Evolutionary conservation across 805 yeast species (phyloP), one percentile per base, ranked within the genome.

Genomic region (Kluyveromyces starmeri): DNA sequence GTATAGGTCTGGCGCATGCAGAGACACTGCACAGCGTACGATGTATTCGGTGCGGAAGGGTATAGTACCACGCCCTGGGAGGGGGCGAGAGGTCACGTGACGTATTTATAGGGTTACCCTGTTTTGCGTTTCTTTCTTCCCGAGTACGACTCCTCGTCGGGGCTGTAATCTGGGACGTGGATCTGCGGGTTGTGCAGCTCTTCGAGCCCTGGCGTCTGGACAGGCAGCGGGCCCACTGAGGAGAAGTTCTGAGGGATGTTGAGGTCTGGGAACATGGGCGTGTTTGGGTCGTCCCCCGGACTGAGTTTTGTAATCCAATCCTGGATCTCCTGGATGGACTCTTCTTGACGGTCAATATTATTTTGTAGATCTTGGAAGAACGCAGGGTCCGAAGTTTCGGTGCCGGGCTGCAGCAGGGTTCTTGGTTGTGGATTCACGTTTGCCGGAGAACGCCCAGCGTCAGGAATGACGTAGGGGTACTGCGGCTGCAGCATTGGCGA

Each of bases 311-410:
- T 42, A 41, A 18, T 54, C 54, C 46, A 55, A 27, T 52, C 53
- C 33, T 54, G 58, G 19, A 55, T 37, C 30, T 55, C 52, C 27
- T 53, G 59, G 7, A 55, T 53, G 20, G 58, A 40, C 22, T 45
- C 47, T 27, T 50, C 58, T 39, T 55, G 61, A 27, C 48, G 50
- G 27, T 48, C 49, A 19, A 55, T 54, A 27, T 48, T 53, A n/a
- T 43, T 35, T 33, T 54, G 51, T 30, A 55, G 34, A 30, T 47
- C 47, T 20, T 45, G 39, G 15, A 48, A 39, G 33, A 48, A 42
- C 4, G 41, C 26, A 4, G 38, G 40, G 18, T 35, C 40, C 6
- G 29, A 38, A 15, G 37, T 32, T 22, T 34, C 40, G n/a, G n/a
- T 10, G 7, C 11, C 10, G 10, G 11, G 26, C n/a, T 23, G 26